Percentiles rank a stretch among this genome's conserved stretches.
phyloP scores from a whole-genome alignment of 1,284 basidiomycete species.

The Marasmius tenuissimus region DNA sequence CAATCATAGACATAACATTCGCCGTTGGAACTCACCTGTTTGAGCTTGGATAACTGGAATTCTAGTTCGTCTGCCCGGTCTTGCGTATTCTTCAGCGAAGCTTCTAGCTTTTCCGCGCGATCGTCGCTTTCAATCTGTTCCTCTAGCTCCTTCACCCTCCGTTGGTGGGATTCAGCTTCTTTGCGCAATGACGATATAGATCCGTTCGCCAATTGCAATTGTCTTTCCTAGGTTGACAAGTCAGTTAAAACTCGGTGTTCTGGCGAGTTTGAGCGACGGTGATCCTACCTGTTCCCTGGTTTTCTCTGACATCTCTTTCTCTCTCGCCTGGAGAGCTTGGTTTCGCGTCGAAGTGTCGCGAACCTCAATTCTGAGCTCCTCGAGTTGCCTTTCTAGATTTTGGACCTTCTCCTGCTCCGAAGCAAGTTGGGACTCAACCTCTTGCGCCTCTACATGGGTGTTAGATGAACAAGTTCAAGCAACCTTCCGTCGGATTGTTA shows the following conservation, averaged over 20 bases:
- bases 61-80: constrained; percentile 80
- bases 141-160: constrained; percentile 66
- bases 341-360: constrained; percentile 35
- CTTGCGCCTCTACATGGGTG: constrained; percentile 42
- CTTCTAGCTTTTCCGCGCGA: constrained; percentile 69
- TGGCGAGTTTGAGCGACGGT: not conserved
- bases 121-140: constrained; percentile 82
- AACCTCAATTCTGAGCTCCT: constrained; percentile 36
- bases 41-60: constrained; percentile 73
- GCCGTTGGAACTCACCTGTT: constrained; percentile 52
- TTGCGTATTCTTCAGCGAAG: constrained; percentile 71
- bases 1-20: constrained; percentile 7
- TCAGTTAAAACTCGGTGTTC: not conserved
- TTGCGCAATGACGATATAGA: constrained; percentile 53
- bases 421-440: constrained; percentile 42
- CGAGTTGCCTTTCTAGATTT: constrained; percentile 41
- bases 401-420: constrained; percentile 41
- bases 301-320: constrained; percentile 57
- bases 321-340: constrained; percentile 43
- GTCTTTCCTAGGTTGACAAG: constrained; percentile 56
- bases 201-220: constrained; percentile 60
- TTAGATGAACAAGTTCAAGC: constrained; percentile 3
- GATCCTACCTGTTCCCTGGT: constrained; percentile 59
- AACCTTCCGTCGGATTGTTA: constrained; percentile 2
- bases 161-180: constrained; percentile 52